A percentile compares a stretch with the other conserved stretches of the same genome.
phyloP scores from a whole-genome alignment of 129 eudicot genomes.

The Flaveria linearis region DNA sequence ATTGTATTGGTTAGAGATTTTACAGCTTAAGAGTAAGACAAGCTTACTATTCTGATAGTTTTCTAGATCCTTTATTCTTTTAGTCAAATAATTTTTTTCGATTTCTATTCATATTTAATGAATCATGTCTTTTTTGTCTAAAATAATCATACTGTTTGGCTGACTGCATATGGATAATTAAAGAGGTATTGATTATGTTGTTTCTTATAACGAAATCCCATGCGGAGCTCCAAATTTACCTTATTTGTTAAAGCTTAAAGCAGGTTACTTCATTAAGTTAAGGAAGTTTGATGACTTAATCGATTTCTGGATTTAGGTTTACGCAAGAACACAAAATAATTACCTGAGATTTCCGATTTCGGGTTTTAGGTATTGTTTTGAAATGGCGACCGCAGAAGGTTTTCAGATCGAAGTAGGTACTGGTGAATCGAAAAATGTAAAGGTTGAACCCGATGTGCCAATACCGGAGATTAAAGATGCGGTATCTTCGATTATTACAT shows the following conservation, averaged over 20 bases:
- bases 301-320: too few species aligned
- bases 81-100: neutral
- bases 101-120: neutral
- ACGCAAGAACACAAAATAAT: too few species aligned
- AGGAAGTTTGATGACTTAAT: constrained; percentile 4
- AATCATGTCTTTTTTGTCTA: neutral
- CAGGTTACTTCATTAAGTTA: constrained; percentile 44
- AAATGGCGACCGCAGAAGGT: too few species aligned
- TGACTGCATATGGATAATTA: constrained; percentile 34
- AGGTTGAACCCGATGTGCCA: too few species aligned
- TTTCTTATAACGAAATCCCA: constrained; percentile 65
- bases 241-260: constrained; percentile 49
- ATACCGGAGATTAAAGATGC: too few species aligned
- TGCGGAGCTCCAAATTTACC: constrained; percentile 58
- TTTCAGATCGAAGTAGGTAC: too few species aligned
- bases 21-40: neutral
- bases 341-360: too few species aligned
- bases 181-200: constrained; percentile 78
- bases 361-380: too few species aligned
- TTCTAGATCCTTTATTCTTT: neutral
- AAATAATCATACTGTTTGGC: constrained; percentile 5
- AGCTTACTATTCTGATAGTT: constrained; percentile 1
- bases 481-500: too few species aligned
- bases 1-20: constrained; percentile 3
- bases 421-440: too few species aligned